Evolutionary conservation across 306 rosid species (phyloP), one percentile per base, ranked within the genome.

Genomic region (Glycyrrhiza uralensis): DNA sequence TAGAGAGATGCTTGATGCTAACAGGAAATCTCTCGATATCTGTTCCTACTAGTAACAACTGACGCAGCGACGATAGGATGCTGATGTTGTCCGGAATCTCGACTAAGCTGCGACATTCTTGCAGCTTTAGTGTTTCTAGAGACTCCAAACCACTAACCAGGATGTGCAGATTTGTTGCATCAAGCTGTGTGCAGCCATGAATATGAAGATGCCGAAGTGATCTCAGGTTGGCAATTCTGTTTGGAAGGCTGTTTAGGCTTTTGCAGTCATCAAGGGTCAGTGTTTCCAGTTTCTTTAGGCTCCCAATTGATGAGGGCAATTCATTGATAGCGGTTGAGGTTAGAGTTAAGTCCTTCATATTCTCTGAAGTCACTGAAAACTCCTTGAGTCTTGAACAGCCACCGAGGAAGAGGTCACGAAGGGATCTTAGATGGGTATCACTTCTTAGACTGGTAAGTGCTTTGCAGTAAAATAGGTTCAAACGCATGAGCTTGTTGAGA

Each of bases 301-400:
- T 17, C n/a, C 44, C 66, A 75, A 64, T 64, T 63, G 79, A 75
- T 28, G 66, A 38, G 44, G 72, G 72, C 44, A 75, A 41, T 51
- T 39, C 45, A 4, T 41, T 52, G 42, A 64, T 75, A 8, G 66
- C 66, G 0, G 73, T 51, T 20, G 12, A 38, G 5, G 6, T 2
- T 4, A 65, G 41, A 5, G 0, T 0, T 6, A 65, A 54, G 11
- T 14, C 19, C 19, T 15, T 41, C 73, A 65, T 54, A 3, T 19
- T 52, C 19, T 52, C 65, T 13, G 72, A 28, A 1, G 62, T 63
- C 45, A 50, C 66, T 51, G 66, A 54, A 41, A 75, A 50, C 2
- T 75, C 56, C 20, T 39, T 13, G 14, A 75, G 18, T 23, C 11
- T 75, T 1, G 24, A 39, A 26, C 66, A 65, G 15, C 38, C 20